A percentile compares a stretch with the other conserved stretches of the same genome.
Evolutionary conservation across 345 rosid species (phyloP).

Genomic region (Pistacia integerrima): DNA sequence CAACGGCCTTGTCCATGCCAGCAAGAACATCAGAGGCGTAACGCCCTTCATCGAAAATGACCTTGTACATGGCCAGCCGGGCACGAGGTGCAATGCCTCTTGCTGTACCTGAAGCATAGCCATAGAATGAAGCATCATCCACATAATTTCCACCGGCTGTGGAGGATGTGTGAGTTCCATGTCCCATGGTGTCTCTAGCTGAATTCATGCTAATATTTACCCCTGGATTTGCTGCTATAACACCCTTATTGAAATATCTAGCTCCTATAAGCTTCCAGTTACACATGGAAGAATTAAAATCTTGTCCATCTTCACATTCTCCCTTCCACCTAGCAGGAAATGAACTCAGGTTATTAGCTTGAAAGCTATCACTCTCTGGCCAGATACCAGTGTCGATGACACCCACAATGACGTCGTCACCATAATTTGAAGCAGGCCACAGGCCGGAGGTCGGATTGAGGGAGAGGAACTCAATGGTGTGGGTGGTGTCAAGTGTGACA

Average conservation of each 20-base stretch:
- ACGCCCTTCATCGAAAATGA: constrained; percentile 19
- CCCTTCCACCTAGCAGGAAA: constrained; percentile 26
- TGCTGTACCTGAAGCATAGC: constrained; percentile 26
- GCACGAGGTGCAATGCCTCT: constrained; percentile 30
- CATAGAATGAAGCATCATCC: constrained; percentile 18
- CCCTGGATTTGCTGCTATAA: constrained; percentile 12
- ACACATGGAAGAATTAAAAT: constrained; percentile 23
- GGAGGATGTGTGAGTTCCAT: constrained; percentile 36
- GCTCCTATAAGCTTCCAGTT: constrained; percentile 35
- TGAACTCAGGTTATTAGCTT: constrained; percentile 1
- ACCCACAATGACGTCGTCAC: constrained; percentile 21
- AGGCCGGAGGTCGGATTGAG: constrained; percentile 9
- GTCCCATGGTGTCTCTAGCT: constrained; percentile 24
- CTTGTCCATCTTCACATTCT: constrained; percentile 20
- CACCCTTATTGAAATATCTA: constrained; percentile 11
- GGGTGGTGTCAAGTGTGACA: constrained; percentile 22
- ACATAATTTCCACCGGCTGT: constrained; percentile 30
- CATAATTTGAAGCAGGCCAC: constrained; percentile 27
- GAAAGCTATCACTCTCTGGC: constrained; percentile 9
- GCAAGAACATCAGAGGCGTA: constrained; percentile 30
- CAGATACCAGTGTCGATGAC: constrained; percentile 9
- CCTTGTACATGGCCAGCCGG: constrained; percentile 33
- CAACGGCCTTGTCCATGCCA: background rate
- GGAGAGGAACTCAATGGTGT: constrained; percentile 18
- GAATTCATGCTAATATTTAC: constrained; percentile 23